phyloP scores from a whole-genome alignment of 2,329 filamentous ascomycete genomes.

The Trichoderma arundinaceum region DNA sequence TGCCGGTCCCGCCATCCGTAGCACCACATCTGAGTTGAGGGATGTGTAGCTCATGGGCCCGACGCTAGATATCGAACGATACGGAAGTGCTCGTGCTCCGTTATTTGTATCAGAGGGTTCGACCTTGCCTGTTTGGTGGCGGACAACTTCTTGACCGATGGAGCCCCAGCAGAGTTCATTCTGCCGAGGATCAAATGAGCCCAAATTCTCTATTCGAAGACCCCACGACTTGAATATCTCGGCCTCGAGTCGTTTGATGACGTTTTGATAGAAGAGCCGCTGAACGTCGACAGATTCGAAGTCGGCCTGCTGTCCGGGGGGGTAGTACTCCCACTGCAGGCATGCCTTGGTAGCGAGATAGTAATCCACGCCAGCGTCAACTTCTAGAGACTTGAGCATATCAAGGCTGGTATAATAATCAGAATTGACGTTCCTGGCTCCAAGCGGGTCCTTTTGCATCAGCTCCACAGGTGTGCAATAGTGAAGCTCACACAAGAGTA shows the following conservation, averaged over 20 bases:
- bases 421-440: not conserved
- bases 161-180: conserved; percentile 19
- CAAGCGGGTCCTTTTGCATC: not conserved
- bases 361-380: conserved; percentile 4
- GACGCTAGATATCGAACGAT: conserved; percentile 7
- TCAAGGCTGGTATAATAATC: conserved; percentile 19
- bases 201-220: conserved; percentile 9
- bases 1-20: not conserved
- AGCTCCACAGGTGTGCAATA: conserved; percentile 13
- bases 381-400: conserved; percentile 13
- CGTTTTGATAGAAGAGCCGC: conserved; percentile 21
- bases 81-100: not conserved
- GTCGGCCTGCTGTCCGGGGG: conserved; percentile 2
- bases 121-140: not conserved
- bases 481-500: conserved; percentile 22
- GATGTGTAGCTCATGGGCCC: not conserved
- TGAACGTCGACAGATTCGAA: conserved; percentile 11
- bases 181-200: conserved; percentile 14
- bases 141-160: conserved; percentile 20
- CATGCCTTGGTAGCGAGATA: conserved; percentile 14
- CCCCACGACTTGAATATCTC: conserved; percentile 20
- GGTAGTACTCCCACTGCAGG: conserved; percentile 7
- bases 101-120: not conserved
- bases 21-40: not conserved
- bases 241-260: conserved; percentile 14